A percentile compares a stretch with the other conserved stretches of the same genome.
Conservation (phyloP, 1,139 yeast genomes). For the Geotrichum siamense region DNA sequence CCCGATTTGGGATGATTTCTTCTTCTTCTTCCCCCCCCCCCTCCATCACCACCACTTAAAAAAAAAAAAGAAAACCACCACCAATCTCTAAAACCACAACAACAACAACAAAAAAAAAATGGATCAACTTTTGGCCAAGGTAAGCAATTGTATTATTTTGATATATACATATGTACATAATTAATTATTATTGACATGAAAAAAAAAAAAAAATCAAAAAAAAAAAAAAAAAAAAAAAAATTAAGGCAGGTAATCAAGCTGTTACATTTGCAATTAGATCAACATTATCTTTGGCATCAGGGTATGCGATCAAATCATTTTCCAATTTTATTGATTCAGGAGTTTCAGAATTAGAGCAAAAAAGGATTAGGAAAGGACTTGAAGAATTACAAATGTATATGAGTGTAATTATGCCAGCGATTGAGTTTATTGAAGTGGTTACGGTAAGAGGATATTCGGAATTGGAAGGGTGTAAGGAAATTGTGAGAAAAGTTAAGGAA, state of each 20-base stretch:
- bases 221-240: too few species aligned
- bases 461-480: constrained; percentile 48
- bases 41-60: too few species aligned
- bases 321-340: constrained; percentile 56
- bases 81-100: too few species aligned
- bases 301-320: constrained; percentile 64
- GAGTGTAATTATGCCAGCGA: constrained; percentile 57
- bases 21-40: too few species aligned
- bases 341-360: constrained; percentile 43
- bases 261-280: constrained; percentile 75
- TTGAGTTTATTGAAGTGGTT: constrained; percentile 60
- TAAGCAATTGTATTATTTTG: too few species aligned
- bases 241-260: constrained; percentile 65
- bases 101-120: too few species aligned
- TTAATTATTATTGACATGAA: too few species aligned
- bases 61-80: too few species aligned
- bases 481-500: constrained; percentile 50
- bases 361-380: constrained; percentile 34
- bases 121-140: too few species aligned
- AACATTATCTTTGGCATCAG: constrained; percentile 68
- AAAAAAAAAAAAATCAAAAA: too few species aligned
- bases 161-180: too few species aligned
- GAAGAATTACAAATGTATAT: constrained; percentile 47
- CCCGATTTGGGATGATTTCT: too few species aligned
- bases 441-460: constrained; percentile 69